These are phyloP conservation scores for Microthlaspi erraticum DNA, from an alignment of 345 rosid species.

Conservation along the genomic window DNA sequence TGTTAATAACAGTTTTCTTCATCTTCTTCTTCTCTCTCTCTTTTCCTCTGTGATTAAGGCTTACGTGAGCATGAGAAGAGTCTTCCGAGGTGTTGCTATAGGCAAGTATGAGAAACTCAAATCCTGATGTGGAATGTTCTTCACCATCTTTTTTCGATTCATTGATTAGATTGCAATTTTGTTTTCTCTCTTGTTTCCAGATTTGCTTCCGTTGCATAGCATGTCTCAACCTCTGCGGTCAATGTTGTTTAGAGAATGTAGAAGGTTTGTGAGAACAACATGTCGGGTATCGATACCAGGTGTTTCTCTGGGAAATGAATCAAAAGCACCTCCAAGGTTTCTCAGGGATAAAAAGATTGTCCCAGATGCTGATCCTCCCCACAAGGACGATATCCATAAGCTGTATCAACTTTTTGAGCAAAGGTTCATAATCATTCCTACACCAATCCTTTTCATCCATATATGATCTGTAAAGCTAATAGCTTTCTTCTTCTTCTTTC, in stretches of 20 bases:
- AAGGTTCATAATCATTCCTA: conserved; percentile 50
- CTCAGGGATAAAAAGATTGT: conserved; percentile 64
- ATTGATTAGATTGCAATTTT: conserved; percentile 1
- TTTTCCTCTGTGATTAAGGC: conserved; percentile 35
- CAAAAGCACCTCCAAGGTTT: conserved; percentile 43
- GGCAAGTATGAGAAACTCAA: conserved; percentile 45
- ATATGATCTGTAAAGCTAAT: neutral
- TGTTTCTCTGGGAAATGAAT: conserved; percentile 39
- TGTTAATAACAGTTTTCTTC: conserved; percentile 10
- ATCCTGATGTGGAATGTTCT: conserved; percentile 6
- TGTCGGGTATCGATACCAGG: conserved; percentile 65
- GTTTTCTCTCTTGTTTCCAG: conserved; percentile 25
- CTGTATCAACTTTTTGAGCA: conserved; percentile 68
- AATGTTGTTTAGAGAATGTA: conserved; percentile 39
- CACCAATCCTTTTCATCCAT: neutral
- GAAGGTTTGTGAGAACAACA: conserved; percentile 56
- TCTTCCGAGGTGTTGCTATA: conserved; percentile 37
- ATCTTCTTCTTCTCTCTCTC: neutral
- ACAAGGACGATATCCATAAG: conserved; percentile 54
- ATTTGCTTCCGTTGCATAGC: conserved; percentile 36
- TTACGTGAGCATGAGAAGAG: conserved; percentile 34
- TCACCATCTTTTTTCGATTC: neutral
- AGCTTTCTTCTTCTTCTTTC: conserved; percentile 12
- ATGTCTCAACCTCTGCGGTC: conserved; percentile 34
- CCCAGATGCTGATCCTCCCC: conserved; percentile 89